Conservation (phyloP, 352 stramenopile genomes). For the Phytophthora podocarpi region DNA sequence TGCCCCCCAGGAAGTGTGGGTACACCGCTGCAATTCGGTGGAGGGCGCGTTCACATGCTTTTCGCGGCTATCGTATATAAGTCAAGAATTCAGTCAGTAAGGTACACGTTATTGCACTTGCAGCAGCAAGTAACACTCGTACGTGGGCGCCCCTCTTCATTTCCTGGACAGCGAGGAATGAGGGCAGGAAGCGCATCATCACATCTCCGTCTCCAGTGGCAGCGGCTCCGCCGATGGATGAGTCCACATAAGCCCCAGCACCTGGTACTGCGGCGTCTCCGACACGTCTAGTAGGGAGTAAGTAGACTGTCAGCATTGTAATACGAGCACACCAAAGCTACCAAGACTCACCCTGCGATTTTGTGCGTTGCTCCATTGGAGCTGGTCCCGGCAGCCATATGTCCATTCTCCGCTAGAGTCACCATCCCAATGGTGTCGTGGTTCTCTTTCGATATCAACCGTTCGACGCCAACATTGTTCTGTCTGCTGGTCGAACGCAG, state of each 20-base stretch:
- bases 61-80: slow-evolving; percentile 45
- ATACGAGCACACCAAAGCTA: neutral
- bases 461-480: slow-evolving; percentile 22
- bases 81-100: slow-evolving; percentile 8
- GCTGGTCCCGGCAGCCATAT: slow-evolving; percentile 85
- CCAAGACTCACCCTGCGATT: slow-evolving; percentile 66
- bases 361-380: slow-evolving; percentile 92
- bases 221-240: slow-evolving; percentile 74
- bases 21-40: slow-evolving; percentile 55
- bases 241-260: slow-evolving; percentile 89
- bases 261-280: slow-evolving; percentile 86
- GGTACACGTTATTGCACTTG: neutral
- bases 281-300: slow-evolving; percentile 62
- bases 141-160: slow-evolving; percentile 80
- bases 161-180: slow-evolving; percentile 83
- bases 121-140: slow-evolving; percentile 15
- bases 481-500: slow-evolving; percentile 20
- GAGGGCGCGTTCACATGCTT: slow-evolving; percentile 63
- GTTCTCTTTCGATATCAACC: slow-evolving; percentile 63
- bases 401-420: slow-evolving; percentile 52
- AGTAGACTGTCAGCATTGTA: neutral
- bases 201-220: slow-evolving; percentile 91
- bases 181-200: slow-evolving; percentile 93
- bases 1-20: slow-evolving; percentile 72
- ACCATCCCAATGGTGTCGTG: slow-evolving; percentile 94